phyloP scores from a whole-genome alignment of 108 stramenopile genomes.

The Fragilariopsis cylindrus region DNA sequence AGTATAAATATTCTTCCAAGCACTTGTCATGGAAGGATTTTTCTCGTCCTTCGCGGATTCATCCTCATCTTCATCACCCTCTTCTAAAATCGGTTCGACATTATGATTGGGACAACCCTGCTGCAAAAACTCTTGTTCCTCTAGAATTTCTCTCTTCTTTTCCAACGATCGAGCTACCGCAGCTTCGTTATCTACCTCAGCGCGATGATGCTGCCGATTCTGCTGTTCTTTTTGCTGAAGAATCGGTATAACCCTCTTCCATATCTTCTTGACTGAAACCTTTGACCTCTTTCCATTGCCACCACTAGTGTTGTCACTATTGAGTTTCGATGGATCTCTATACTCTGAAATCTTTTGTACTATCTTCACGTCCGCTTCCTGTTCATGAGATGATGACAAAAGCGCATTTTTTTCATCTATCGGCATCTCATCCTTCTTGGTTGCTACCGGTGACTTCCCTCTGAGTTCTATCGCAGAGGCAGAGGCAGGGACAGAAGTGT shows the following conservation, averaged over 20 bases:
- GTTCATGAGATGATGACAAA: not conserved
- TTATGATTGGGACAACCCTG: not conserved
- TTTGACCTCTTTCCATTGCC: not conserved
- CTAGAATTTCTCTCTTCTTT: not conserved
- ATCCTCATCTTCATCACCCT: conserved; percentile 2
- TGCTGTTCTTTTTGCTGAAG: not conserved
- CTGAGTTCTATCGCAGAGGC: not conserved
- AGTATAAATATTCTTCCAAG: conserved; percentile 10
- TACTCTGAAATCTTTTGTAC: too few species aligned
- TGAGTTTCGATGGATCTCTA: not conserved
- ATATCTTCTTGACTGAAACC: conserved; percentile 10
- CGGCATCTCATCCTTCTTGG: not conserved
- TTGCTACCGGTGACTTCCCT: not conserved
- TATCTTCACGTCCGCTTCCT: not conserved
- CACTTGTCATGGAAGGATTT: not conserved
- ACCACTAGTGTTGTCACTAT: not conserved
- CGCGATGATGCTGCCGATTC: conserved; percentile 8
- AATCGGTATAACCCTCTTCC: not conserved
- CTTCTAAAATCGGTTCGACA: conserved; percentile 4
- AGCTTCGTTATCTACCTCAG: conserved; percentile 11
- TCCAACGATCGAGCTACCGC: not conserved
- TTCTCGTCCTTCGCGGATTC: not conserved
- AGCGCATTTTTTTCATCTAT: not conserved
- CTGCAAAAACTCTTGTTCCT: conserved; percentile 8
- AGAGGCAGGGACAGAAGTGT: too few species aligned